Base-by-base conservation (phyloP, 106 monocot genomes). In the Triglochin maritima region DNA sequence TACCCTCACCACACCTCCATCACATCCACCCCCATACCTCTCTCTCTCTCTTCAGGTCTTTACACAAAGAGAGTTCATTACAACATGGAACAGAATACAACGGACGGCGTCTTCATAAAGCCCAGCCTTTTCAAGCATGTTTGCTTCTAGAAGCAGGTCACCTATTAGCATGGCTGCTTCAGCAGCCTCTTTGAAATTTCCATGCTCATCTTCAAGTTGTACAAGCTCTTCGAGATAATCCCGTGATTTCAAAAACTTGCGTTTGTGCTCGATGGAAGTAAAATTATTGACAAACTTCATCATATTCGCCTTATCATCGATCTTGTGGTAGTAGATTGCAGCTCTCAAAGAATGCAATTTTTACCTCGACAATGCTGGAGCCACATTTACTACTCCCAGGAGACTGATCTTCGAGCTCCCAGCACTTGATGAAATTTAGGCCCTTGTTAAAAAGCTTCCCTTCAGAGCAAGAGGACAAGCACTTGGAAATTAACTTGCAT, bases 171-270 rank as follows among this genome's bases (percentile, higher is more conserved):
- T 79, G 60, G 74, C 65, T 29, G 82, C 63, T 9, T 41, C 63
- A 15, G 72, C 72, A 61, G 85, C 85, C 49, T 80, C 75, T 4
- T 55, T 4, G 44, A 69, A 85, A 63, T 85, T 85, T 12, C 72
- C 79, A 14, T 66, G 48, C 63, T 77, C 74, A 16, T 54, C 60
- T 71, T 84, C 82, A 3, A 88, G 6, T n/a, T 2, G 43, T 14
- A 83, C 9, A 49, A 86, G 8, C n/a, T 83, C 82, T 71, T 85
- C 78, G 41, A 82, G 12, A 80, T 76, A 78, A 72, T 51, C 41
- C 47, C 10, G 53, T 1, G 63, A 62, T 16, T 52, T 85, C 16
- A 89, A 68, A 45, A 78, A 80, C 29, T 12, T 2, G 4, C 85
- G 71, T 42, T 71, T 67, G 13, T 15, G 9, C 63, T 78, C 74